Conservation (phyloP, 2,329 filamentous ascomycete genomes). For the Phaeosphaeriaceae sp. region DNA sequence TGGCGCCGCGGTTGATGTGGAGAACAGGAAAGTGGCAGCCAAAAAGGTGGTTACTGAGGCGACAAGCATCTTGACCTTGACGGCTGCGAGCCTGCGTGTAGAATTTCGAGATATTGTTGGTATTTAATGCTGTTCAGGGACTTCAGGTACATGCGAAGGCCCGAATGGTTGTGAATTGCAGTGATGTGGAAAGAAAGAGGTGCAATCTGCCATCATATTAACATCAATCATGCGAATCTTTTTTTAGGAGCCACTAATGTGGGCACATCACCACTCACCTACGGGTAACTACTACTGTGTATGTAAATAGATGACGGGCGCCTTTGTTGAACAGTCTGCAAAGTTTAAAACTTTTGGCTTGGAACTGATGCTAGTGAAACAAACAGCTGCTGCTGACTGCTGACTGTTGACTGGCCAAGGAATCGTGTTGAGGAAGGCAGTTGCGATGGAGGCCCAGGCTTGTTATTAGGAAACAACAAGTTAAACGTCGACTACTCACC, state of each 20-base stretch:
- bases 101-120: neutral
- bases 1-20: conserved; percentile 26
- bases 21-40: conserved; percentile 16
- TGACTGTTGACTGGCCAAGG: no score
- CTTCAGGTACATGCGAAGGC: neutral
- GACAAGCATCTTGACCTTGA: conserved; percentile 18
- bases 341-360: no score
- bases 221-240: conserved; percentile 1
- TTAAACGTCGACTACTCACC: no score
- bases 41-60: conserved; percentile 13
- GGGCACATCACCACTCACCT: neutral
- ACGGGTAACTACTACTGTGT: no score
- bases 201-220: conserved; percentile 3
- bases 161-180: conserved; percentile 1
- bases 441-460: no score
- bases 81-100: neutral
- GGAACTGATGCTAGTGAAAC: no score
- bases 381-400: no score
- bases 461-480: no score
- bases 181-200: conserved; percentile 4
- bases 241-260: neutral
- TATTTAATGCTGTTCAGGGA: neutral
- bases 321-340: no score
- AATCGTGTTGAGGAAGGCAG: no score
- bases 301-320: no score